Percentiles rank a stretch among this genome's conserved stretches.
phyloP scores from a whole-genome alignment of 1,139 yeast species.

The Saccharomyces uvarum region DNA sequence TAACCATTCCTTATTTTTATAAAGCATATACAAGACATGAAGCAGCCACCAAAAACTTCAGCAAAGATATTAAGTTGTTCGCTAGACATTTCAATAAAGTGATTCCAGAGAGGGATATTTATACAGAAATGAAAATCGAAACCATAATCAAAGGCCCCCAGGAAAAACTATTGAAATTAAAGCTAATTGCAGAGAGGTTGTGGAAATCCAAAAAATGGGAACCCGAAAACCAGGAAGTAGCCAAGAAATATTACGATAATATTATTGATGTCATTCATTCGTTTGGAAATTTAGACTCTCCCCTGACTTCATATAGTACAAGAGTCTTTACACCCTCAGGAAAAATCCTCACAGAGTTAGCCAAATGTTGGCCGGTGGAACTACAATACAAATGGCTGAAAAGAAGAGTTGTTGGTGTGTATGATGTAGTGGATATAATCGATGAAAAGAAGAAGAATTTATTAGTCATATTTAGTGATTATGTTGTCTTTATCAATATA shows the following conservation, averaged over 20 bases:
- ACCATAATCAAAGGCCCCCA: constrained; percentile 59
- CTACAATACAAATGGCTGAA: constrained; percentile 84
- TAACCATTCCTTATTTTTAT: constrained; percentile 79
- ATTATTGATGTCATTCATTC: constrained; percentile 69
- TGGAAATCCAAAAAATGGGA: constrained; percentile 33
- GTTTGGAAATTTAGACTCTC: constrained; percentile 52
- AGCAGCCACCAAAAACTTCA: constrained; percentile 68
- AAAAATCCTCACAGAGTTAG: constrained; percentile 72
- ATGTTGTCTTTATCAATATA: constrained; percentile 54
- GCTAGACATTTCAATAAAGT: constrained; percentile 23
- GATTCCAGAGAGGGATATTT: constrained; percentile 31
- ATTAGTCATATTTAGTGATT: constrained; percentile 74
- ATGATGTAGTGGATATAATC: constrained; percentile 44
- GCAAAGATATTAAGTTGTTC: constrained; percentile 33
- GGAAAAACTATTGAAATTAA: constrained; percentile 61
- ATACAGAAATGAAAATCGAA: constrained; percentile 55
- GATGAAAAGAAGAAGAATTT: constrained; percentile 38
- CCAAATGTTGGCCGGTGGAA: constrained; percentile 80
- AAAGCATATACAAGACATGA: constrained; percentile 90
- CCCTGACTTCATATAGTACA: constrained; percentile 41
- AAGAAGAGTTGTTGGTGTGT: constrained; percentile 76
- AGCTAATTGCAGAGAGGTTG: constrained; percentile 58
- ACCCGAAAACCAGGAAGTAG: constrained; percentile 30
- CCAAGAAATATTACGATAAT: constrained; percentile 42
- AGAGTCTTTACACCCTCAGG: constrained; percentile 90